Percentiles rank a stretch among this genome's conserved stretches.
Evolutionary conservation across 495 filamentous ascomycete species (phyloP).

Genomic region (Xylaria bambusicola): DNA sequence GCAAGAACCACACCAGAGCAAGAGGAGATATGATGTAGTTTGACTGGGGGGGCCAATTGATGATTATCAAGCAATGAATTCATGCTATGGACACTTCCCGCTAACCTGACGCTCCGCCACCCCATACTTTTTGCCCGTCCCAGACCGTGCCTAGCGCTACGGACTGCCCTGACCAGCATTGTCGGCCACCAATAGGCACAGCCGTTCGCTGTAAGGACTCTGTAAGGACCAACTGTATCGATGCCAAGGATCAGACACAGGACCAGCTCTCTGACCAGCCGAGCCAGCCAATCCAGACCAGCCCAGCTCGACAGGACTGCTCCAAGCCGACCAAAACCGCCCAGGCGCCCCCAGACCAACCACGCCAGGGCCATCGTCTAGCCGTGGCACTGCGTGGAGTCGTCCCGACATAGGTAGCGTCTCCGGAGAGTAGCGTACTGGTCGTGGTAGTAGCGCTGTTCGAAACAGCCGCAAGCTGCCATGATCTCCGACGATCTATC

Average conservation of each 20-base stretch:
- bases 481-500: slow-evolving; percentile 21
- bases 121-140: background rate
- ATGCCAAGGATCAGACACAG: slow-evolving; percentile 1
- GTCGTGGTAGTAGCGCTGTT: background rate
- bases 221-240: background rate
- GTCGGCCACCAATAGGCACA: background rate
- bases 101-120: background rate
- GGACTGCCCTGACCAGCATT: background rate
- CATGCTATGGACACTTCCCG: too few species aligned
- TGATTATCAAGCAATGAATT: slow-evolving; percentile 19
- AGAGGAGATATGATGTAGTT: too few species aligned
- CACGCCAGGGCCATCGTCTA: background rate
- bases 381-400: too few species aligned
- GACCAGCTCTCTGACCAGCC: background rate
- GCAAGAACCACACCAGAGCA: too few species aligned
- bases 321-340: background rate
- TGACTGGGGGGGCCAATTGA: slow-evolving; percentile 7
- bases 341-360: background rate
- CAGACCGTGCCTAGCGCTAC: too few species aligned
- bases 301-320: background rate
- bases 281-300: background rate
- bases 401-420: too few species aligned
- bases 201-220: background rate
- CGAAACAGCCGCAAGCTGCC: slow-evolving; percentile 20
- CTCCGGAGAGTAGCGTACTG: background rate